Evolutionary conservation across 805 yeast species (phyloP), one percentile per base, ranked within the genome.

Genomic region (Saturnispora diversa): DNA sequence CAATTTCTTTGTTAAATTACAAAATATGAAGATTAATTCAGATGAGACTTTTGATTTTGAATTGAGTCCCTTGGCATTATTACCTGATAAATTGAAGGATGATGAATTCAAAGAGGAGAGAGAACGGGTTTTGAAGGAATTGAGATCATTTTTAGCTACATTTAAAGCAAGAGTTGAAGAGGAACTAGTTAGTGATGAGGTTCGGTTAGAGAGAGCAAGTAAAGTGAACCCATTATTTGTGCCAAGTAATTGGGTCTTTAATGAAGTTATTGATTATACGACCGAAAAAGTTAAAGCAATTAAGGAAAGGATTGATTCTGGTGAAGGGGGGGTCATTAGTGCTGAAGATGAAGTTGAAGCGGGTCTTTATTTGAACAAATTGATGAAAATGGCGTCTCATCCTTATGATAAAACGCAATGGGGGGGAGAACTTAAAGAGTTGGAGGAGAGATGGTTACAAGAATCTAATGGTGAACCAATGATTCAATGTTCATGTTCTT

Each of bases 191-290:
- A 54, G 62, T 21, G 73, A 70, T 40, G 44, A 31, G 4, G 56
- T 54, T 10, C 66, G 88, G 37, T 49, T 44, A 4, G 46, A 43
- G 7, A 49, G 65, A 3, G 75, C 86, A 35, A 54, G 62, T 6
- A 39, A 49, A 3, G 64, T 62, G 36, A 92, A 90, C 53, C 98
- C 97, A 3, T 55, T 74, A 26, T 90, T 90, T 53, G 70, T 83
- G 5, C 92, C 95, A 16, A 70, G 90, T 44, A 83, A 78, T 47
- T 85, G 94, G 87, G 79, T 88, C 39, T 65, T 92, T 40, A 85
- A 86, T 40, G 88, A 87, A 45, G 95, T 86, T 1, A 79, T 84
- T 34, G 69, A 72, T 22, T 62, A 64, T 33, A 69, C 78, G 0
- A 41, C 44, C 3, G 42, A 32, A n/a, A 36, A 42, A 20, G n/a